A percentile compares a stretch with the other conserved stretches of the same genome.
Evolutionary conservation across 2,329 filamentous ascomycete genomes (phyloP).

Genomic region (Colletotrichum somersetense): DNA sequence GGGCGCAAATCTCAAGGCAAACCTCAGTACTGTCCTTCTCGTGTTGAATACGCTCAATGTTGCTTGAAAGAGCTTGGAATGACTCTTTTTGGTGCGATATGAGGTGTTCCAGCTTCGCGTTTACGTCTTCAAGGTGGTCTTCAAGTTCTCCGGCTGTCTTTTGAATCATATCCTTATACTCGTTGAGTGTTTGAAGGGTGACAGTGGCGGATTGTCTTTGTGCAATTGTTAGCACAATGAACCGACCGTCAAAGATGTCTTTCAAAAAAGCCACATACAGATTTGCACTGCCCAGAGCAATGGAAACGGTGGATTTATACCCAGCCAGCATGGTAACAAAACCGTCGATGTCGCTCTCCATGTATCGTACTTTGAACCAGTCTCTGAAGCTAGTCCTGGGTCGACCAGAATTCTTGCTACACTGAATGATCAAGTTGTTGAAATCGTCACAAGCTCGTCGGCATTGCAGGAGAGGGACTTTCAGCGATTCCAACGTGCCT

Average conservation of each 20-base stretch:
- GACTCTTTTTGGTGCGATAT: neutral
- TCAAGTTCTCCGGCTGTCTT: slow-evolving; percentile 9
- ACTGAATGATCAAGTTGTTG: slow-evolving; percentile 5
- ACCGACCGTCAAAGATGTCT: neutral
- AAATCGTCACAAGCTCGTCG: slow-evolving; percentile 11
- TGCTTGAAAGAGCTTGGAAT: neutral
- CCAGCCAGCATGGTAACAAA: slow-evolving; percentile 25
- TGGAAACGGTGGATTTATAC: slow-evolving; percentile 26
- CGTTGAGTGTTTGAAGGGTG: neutral
- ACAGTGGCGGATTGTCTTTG: slow-evolving; percentile 4
- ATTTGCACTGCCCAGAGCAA: slow-evolving; percentile 18
- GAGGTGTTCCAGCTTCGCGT: slow-evolving; percentile 11
- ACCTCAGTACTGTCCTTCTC: slow-evolving; percentile 16
- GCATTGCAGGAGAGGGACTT: slow-evolving; percentile 17
- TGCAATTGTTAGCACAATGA: neutral
- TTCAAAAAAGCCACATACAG: neutral
- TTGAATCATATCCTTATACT: slow-evolving; percentile 25
- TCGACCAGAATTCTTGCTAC: slow-evolving; percentile 18
- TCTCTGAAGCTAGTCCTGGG: slow-evolving; percentile 26
- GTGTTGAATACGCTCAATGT: slow-evolving; percentile 4
- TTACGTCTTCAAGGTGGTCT: slow-evolving; percentile 13
- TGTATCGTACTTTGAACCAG: slow-evolving; percentile 24
- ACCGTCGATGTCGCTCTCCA: slow-evolving; percentile 23
- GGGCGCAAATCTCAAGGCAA: slow-evolving; percentile 10
- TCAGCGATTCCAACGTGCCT: neutral